Conservation (phyloP, 2,329 filamentous ascomycete species). For the Cryphonectria carpinicola region DNA sequence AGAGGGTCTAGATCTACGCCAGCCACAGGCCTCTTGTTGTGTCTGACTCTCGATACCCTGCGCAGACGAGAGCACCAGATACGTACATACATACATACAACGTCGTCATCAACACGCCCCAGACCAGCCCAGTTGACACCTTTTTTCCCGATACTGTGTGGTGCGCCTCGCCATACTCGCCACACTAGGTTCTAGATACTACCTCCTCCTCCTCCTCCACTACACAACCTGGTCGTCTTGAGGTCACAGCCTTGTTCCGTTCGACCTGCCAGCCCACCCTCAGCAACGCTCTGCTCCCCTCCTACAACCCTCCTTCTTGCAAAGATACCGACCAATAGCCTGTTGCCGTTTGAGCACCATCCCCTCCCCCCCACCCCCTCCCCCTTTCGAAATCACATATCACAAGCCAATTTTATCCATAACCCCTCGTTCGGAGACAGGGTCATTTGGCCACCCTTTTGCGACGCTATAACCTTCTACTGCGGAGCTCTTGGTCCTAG, state of each 20-base stretch:
- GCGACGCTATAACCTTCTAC: conserved; percentile 19
- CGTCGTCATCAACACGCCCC: conserved; percentile 17
- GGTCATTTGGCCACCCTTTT: conserved; percentile 36
- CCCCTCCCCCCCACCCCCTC: conserved; percentile 21
- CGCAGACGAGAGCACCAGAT: conserved; percentile 19
- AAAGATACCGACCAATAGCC: conserved; percentile 31
- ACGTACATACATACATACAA: background rate
- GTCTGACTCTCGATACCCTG: conserved; percentile 6
- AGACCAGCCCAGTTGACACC: conserved; percentile 5
- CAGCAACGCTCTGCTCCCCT: conserved; percentile 29
- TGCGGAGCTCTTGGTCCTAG: conserved; percentile 26
- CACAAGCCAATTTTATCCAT: conserved; percentile 35
- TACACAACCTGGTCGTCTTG: conserved; percentile 17
- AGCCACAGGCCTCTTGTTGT: conserved; percentile 9
- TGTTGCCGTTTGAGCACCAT: conserved; percentile 24
- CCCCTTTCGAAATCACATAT: conserved; percentile 29
- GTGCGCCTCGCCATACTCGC: conserved; percentile 18
- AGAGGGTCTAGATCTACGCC: conserved; percentile 12
- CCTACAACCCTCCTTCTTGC: conserved; percentile 29
- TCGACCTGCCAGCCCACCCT: conserved; percentile 27
- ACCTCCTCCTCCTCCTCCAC: background rate
- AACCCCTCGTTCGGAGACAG: conserved; percentile 26
- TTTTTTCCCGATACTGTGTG: conserved; percentile 11
- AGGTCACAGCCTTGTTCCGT: conserved; percentile 26
- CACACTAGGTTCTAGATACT: conserved; percentile 10